Evolutionary conservation across 1,284 basidiomycete species (phyloP).

Genomic region (Cutaneotrichosporon cavernicola): DNA sequence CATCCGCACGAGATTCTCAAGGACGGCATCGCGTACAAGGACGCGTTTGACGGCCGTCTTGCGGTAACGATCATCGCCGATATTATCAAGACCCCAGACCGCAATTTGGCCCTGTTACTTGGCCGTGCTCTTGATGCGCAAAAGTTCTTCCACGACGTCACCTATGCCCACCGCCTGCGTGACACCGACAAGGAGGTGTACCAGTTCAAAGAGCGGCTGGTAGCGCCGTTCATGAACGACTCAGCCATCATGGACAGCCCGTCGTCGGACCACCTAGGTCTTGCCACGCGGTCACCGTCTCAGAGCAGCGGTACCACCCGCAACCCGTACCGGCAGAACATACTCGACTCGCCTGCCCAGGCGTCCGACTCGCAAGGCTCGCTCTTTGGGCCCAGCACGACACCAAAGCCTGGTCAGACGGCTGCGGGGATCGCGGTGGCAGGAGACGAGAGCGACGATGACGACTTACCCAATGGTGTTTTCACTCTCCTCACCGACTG

Average conservation of each 20-base stretch:
- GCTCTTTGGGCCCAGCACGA: slow-evolving; percentile 4
- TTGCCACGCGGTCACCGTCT: slow-evolving; percentile 27
- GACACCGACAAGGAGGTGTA: slow-evolving; percentile 89
- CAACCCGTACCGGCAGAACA: slow-evolving; percentile 6
- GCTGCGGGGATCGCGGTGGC: background rate
- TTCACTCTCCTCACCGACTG: slow-evolving; percentile 97
- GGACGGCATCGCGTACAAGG: slow-evolving; percentile 93
- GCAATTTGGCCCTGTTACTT: slow-evolving; percentile 89
- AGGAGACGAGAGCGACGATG: slow-evolving; percentile 43
- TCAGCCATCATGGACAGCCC: slow-evolving; percentile 32
- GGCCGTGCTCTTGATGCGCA: slow-evolving; percentile 95
- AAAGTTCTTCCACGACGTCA: slow-evolving; percentile 99
- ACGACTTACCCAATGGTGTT: slow-evolving; percentile 85
- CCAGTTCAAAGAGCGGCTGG: slow-evolving; percentile 66
- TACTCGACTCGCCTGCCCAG: slow-evolving; percentile 8
- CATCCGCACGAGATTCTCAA: slow-evolving; percentile 76
- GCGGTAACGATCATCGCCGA: slow-evolving; percentile 95
- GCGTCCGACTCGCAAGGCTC: slow-evolving; percentile 33
- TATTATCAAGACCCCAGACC: slow-evolving; percentile 97
- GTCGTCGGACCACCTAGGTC: slow-evolving; percentile 25
- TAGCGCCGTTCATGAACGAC: slow-evolving; percentile 44
- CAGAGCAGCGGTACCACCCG: slow-evolving; percentile 28
- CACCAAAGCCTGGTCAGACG: background rate
- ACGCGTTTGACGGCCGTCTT: slow-evolving; percentile 93
- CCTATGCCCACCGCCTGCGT: slow-evolving; percentile 92